Percentiles rank a stretch among this genome's conserved stretches.
phyloP scores from a whole-genome alignment of 2,329 filamentous ascomycete genomes.

The Colletotrichum gigasporum region DNA sequence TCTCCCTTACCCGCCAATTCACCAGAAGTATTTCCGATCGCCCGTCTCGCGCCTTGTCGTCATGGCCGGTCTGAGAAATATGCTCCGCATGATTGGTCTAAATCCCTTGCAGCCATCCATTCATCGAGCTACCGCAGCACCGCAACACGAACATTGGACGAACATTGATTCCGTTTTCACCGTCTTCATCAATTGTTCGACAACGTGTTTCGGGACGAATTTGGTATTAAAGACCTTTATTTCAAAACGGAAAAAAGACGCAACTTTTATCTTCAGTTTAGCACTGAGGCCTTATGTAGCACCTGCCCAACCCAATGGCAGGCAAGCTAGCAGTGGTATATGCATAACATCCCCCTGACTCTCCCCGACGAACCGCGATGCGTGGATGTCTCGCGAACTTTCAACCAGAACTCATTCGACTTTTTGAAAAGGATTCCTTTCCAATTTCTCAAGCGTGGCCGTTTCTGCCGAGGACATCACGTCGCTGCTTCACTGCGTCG shows the following conservation, averaged over 20 bases:
- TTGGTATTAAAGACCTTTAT: constrained; percentile 9
- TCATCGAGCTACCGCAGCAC: background rate
- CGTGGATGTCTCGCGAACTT: background rate
- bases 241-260: background rate
- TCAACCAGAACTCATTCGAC: too few relatives aligned
- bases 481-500: constrained; percentile 79
- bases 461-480: constrained; percentile 51
- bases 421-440: background rate
- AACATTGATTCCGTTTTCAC: background rate
- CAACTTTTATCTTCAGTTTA: constrained; percentile 3
- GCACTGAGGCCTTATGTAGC: background rate
- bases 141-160: constrained; percentile 16
- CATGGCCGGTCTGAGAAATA: constrained; percentile 25
- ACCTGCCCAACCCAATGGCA: background rate
- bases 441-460: constrained; percentile 4
- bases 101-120: background rate
- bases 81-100: constrained; percentile 23
- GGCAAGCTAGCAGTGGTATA: constrained; percentile 10
- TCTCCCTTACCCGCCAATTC: constrained; percentile 16
- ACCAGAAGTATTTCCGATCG: constrained; percentile 19
- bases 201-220: background rate
- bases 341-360: background rate
- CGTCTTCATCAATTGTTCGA: background rate
- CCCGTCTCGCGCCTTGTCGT: constrained; percentile 4
- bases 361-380: background rate